Evolutionary conservation across 2,329 filamentous ascomycete species (phyloP).

Genomic region (Lasiodiplodia citricola): DNA sequence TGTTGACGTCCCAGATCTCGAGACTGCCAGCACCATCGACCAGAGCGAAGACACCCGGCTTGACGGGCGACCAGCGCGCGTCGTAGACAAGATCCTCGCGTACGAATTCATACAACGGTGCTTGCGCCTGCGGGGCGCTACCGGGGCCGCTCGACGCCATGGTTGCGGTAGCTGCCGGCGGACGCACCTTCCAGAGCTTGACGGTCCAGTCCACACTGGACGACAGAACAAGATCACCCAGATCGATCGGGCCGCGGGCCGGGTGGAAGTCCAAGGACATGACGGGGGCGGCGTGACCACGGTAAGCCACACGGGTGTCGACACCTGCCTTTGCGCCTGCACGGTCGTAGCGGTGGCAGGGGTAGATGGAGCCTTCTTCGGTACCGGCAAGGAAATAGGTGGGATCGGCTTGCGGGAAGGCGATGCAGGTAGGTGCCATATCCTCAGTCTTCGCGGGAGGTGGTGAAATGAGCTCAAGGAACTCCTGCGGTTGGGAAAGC

Average conservation of each 20-base stretch:
- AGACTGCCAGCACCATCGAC: constrained; percentile 92
- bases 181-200: constrained; percentile 93
- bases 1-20: constrained; percentile 93
- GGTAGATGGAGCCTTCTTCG: constrained; percentile 95
- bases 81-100: constrained; percentile 98
- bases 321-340: constrained; percentile 96
- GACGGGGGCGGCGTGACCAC: constrained; percentile 89
- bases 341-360: constrained; percentile 95
- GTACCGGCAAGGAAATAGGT: constrained; percentile 98
- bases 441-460: constrained; percentile 85
- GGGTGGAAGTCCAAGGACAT: constrained; percentile 98
- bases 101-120: constrained; percentile 85
- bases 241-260: constrained; percentile 86
- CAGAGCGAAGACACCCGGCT: constrained; percentile 91
- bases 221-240: constrained; percentile 92
- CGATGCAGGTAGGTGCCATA: constrained; percentile 90
- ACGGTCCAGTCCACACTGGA: constrained; percentile 96
- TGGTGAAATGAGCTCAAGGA: constrained; percentile 84
- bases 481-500: constrained; percentile 94
- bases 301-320: constrained; percentile 85
- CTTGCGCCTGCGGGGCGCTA: constrained; percentile 56
- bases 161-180: constrained; percentile 70
- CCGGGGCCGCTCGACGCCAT: constrained; percentile 46
- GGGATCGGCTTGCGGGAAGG: constrained; percentile 92
- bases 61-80: constrained; percentile 90